These are phyloP conservation scores for Boletus sensibilis DNA, from an alignment of 768 basidiomycete species.

Conservation along the genomic window DNA sequence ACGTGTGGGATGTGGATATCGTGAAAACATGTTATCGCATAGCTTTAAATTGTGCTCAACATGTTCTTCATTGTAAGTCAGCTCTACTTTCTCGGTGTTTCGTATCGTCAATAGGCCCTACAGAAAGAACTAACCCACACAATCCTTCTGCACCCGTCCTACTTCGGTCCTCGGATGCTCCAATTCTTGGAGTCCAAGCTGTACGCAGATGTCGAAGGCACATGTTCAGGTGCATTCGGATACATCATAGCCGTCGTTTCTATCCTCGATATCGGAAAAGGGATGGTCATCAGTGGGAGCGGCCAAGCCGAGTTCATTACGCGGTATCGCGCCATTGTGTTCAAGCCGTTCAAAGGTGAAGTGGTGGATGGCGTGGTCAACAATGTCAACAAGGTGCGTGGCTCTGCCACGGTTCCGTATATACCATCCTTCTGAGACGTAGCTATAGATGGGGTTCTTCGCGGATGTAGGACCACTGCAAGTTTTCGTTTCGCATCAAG, in stretches of 20 bases:
- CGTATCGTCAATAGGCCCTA: not conserved
- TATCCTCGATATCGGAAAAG: conserved; percentile 88
- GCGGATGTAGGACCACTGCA: conserved; percentile 92
- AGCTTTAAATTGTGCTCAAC: not conserved
- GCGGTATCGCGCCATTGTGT: conserved; percentile 93
- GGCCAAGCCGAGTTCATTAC: conserved; percentile 97
- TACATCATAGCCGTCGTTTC: conserved; percentile 92
- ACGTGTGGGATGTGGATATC: conserved; percentile 5
- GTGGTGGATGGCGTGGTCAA: conserved; percentile 96
- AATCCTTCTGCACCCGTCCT: conserved; percentile 95
- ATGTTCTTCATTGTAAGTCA: conserved; percentile 75
- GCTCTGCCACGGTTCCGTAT: not conserved
- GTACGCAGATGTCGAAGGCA: conserved; percentile 95
- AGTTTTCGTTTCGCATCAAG: conserved; percentile 96
- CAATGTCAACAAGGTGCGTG: conserved; percentile 88
- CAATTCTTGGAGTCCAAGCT: conserved; percentile 91
- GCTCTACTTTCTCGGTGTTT: not conserved
- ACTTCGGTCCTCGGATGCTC: conserved; percentile 95
- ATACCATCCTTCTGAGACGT: not conserved
- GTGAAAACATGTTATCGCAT: not conserved
- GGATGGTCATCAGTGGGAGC: conserved; percentile 86
- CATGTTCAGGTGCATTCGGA: conserved; percentile 93
- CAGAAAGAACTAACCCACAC: conserved; percentile 98
- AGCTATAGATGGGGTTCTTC: conserved; percentile 92
- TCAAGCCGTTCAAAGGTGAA: conserved; percentile 99